phyloP scores from a whole-genome alignment of 2,329 filamentous ascomycete genomes.

The Paraconiothyrium sp. region DNA sequence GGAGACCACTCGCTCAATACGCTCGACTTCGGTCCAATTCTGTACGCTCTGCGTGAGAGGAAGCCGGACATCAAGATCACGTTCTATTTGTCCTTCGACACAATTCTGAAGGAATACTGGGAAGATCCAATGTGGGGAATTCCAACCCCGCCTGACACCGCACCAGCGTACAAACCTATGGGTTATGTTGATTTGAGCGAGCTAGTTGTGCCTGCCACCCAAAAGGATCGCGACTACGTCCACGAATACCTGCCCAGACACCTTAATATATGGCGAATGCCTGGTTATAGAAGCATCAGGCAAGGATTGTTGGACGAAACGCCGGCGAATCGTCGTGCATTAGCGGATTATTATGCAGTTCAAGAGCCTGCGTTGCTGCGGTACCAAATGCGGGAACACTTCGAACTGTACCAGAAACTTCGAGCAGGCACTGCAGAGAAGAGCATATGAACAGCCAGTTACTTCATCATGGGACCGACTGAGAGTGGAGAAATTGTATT shows the following conservation, averaged over 20 bases:
- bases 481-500: background rate
- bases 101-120: conserved; percentile 14
- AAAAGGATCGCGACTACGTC: conserved; percentile 20
- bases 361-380: conserved; percentile 34
- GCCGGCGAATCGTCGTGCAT: conserved; percentile 20
- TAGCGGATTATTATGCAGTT: conserved; percentile 31
- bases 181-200: conserved; percentile 24
- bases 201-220: conserved; percentile 16
- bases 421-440: background rate
- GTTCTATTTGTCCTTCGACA: conserved; percentile 26
- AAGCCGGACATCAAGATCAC: conserved; percentile 9
- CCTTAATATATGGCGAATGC: conserved; percentile 15
- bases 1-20: conserved; percentile 13
- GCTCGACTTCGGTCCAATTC: conserved; percentile 22
- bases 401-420: conserved; percentile 18
- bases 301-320: conserved; percentile 19
- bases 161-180: conserved; percentile 14
- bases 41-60: conserved; percentile 18
- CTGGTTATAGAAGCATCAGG: background rate
- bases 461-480: background rate
- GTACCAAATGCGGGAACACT: conserved; percentile 32
- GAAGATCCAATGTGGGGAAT: conserved; percentile 15
- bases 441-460: background rate
- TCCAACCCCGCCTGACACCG: background rate
- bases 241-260: conserved; percentile 15